These are phyloP conservation scores for Takashimella koratensis DNA, from an alignment of 1,284 basidiomycete species.

Conservation along the genomic window DNA sequence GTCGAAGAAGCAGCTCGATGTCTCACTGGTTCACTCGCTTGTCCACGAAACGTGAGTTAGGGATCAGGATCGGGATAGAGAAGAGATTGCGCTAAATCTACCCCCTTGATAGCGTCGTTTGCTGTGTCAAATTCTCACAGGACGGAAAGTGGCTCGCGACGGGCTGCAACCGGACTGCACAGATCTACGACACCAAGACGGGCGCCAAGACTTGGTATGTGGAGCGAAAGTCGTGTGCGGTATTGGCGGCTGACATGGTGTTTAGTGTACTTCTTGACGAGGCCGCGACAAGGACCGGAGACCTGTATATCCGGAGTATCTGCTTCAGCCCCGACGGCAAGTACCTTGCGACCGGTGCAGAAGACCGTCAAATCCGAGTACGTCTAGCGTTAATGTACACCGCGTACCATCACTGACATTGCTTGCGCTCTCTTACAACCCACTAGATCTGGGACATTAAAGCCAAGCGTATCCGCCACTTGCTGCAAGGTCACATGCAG, in stretches of 20 bases:
- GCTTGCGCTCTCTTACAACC: slow-evolving; percentile 6
- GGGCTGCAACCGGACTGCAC: slow-evolving; percentile 84
- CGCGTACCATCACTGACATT: slow-evolving; percentile 2
- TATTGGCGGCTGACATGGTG: too few species aligned
- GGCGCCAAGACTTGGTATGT: slow-evolving; percentile 71
- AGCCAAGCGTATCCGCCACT: slow-evolving; percentile 64
- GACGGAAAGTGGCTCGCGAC: slow-evolving; percentile 86
- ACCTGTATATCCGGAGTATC: slow-evolving; percentile 78
- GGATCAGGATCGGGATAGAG: background rate
- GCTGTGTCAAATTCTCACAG: slow-evolving; percentile 84
- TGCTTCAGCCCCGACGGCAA: slow-evolving; percentile 81
- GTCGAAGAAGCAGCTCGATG: slow-evolving; percentile 74
- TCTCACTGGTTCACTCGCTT: slow-evolving; percentile 83
- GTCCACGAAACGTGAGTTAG: slow-evolving; percentile 78
- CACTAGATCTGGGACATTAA: slow-evolving; percentile 80
- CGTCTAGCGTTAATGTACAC: slow-evolving; percentile 9
- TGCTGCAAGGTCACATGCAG: slow-evolving; percentile 80
- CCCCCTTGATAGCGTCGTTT: slow-evolving; percentile 65
- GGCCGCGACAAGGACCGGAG: slow-evolving; percentile 60
- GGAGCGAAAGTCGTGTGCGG: too few species aligned
- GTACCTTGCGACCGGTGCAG: slow-evolving; percentile 74
- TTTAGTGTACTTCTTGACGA: slow-evolving; percentile 67
- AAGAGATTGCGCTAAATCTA: slow-evolving; percentile 2
- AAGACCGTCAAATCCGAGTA: slow-evolving; percentile 65
- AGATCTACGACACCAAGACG: slow-evolving; percentile 84